Evolutionary conservation across 768 basidiomycete genomes (phyloP), one percentile per base, ranked within the genome.

Genomic region (Sporobolomyces roseus): DNA sequence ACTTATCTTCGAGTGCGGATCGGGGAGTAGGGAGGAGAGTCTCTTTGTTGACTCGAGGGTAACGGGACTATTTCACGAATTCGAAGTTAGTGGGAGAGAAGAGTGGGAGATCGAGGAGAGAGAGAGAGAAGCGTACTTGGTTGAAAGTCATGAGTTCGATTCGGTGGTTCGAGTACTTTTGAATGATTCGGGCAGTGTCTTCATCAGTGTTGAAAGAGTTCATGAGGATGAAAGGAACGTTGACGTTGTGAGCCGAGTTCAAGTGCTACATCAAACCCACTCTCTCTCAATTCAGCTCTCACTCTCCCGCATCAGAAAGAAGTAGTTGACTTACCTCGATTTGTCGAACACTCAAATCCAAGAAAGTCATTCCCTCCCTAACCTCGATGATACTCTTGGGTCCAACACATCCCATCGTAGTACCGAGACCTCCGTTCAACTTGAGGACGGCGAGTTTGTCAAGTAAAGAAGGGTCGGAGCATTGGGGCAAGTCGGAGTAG

Each of bases 161-260:
- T 77, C 93, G 90, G 81, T 93, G 92, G 81, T 92, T 90, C 58
- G 88, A 86, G 79, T 96, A 96, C 81, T 94, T 96, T 80, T 96
- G 91, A 80, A 93, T 91, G 83, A 96, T 91, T 74, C 90, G 88
- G 70, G 90, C 86, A 56, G 93, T 94, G 79, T 97, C 93, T 43
- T 96, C 91, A 78, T 93, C 90, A 25, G 93, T 97, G 83, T 94
- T 94, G 84, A 98, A 97, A 63, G 91, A 94, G 77, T 93, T 96
- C 94, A 96, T 94, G 77, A 97, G 86, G 81, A 96, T 89, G 79
- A 96, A 88, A n/a, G 91, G 93, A 51, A 94, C 90, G 80, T 96
- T 88, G 80, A 90, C 88, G 71, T 85, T 85, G 77, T 85, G 82
- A 55, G 85, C 84, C 60, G 87, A 88, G 83, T 93, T 93, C 77